Evolutionary conservation across 192 early-diverging fungal species (phyloP).

Genomic region (Umbelopsis vinacea): DNA sequence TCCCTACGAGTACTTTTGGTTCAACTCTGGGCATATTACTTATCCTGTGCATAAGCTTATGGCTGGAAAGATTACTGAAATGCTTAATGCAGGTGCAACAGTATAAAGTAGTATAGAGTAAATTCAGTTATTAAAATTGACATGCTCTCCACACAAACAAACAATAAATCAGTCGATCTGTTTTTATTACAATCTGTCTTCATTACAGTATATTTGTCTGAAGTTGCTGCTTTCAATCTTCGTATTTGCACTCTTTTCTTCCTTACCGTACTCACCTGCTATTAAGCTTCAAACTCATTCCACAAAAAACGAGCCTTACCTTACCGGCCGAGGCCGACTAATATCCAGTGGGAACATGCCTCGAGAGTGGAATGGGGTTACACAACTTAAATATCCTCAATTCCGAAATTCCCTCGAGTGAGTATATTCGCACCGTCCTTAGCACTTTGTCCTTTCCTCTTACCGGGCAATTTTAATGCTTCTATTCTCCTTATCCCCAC

Average conservation of each 20-base stretch:
- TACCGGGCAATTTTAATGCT: too few relatives aligned
- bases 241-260: background rate
- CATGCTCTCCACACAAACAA: background rate
- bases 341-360: background rate
- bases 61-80: conserved; percentile 3
- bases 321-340: background rate
- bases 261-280: too few relatives aligned
- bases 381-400: conserved; percentile 9
- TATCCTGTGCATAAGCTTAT: conserved; percentile 10
- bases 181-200: background rate
- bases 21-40: conserved; percentile 15
- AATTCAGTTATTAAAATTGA: too few relatives aligned
- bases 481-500: too few relatives aligned
- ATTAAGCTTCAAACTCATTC: too few relatives aligned
- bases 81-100: background rate
- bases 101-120: background rate
- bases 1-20: conserved; percentile 20
- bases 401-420: background rate
- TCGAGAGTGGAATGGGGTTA: background rate
- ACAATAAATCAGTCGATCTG: background rate
- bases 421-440: background rate
- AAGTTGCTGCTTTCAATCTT: background rate
- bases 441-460: too few relatives aligned
- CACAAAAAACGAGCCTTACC: background rate
- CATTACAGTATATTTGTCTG: background rate